phyloP scores from a whole-genome alignment of 257 asterid genomes.

The Datura wrightii region DNA sequence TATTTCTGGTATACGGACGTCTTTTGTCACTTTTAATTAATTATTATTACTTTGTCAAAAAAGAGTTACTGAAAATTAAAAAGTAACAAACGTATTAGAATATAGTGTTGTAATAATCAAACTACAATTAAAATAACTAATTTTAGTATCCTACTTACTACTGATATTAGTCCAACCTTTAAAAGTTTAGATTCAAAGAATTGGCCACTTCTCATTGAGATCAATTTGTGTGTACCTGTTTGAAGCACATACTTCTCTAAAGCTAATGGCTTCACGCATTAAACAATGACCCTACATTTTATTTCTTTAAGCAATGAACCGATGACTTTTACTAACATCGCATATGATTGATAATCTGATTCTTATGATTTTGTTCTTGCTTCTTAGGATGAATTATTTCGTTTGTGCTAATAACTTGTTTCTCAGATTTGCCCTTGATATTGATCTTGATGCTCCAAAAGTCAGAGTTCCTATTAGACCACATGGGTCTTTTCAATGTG shows the following conservation, averaged over 20 bases:
- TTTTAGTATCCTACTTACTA: not conserved
- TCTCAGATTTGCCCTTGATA: conserved; percentile 93
- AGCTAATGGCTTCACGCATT: not conserved
- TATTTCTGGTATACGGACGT: not conserved
- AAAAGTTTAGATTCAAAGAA: not conserved
- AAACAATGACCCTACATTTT: conserved; percentile 2
- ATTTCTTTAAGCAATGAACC: not conserved
- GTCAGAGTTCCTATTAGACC: conserved; percentile 88
- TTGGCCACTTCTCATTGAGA: not conserved
- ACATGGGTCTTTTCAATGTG: conserved; percentile 54
- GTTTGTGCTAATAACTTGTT: conserved; percentile 23
- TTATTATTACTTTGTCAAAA: not conserved
- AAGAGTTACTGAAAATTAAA: not conserved
- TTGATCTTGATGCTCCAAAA: conserved; percentile 99
- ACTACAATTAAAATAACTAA: not conserved
- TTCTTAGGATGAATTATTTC: not conserved
- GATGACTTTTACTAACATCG: not conserved
- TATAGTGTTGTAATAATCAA: not conserved
- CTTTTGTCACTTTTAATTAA: not conserved
- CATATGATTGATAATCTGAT: not conserved
- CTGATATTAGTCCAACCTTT: not conserved
- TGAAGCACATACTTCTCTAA: not conserved
- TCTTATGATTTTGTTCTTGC: conserved; percentile 27
- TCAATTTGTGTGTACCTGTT: conserved; percentile 11
- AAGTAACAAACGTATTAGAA: not conserved